These are phyloP conservation scores for Volvox africanus DNA, from an alignment of 139 green algal genomes.

Conservation along the genomic window DNA sequence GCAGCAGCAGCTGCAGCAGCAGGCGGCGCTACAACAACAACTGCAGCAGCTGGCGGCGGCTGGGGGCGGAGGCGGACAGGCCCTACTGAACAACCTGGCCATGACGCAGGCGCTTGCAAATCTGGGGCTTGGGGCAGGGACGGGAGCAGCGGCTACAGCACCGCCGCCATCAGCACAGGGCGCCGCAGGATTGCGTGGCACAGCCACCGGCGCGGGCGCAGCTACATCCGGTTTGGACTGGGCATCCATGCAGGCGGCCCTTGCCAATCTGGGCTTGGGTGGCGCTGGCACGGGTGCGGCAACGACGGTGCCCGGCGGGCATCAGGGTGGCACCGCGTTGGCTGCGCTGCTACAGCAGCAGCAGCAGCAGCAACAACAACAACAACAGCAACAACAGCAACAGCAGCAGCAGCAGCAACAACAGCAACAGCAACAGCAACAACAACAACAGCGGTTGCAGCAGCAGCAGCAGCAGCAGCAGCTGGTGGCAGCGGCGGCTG, in stretches of 20 bases:
- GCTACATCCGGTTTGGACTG: background rate
- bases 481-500: background rate
- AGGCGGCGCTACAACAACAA: constrained; percentile 25
- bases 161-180: background rate
- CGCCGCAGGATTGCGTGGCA: background rate
- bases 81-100: constrained; percentile 53
- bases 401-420: background rate
- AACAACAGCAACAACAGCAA: constrained; percentile 13
- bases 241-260: constrained; percentile 4
- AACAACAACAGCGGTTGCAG: background rate
- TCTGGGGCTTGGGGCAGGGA: background rate
- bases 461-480: background rate
- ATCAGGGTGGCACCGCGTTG: background rate
- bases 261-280: background rate
- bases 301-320: background rate
- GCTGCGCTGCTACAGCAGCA: constrained; percentile 27
- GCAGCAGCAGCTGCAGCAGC: constrained; percentile 50
- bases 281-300: background rate
- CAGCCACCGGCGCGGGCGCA: background rate
- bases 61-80: constrained; percentile 1
- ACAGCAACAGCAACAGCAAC: background rate
- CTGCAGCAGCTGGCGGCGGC: constrained; percentile 28
- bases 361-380: constrained; percentile 19
- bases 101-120: constrained; percentile 52
- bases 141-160: background rate